phyloP scores from a whole-genome alignment of 371 early-diverging fungal genomes.

The Lichtheimia ramosa region DNA sequence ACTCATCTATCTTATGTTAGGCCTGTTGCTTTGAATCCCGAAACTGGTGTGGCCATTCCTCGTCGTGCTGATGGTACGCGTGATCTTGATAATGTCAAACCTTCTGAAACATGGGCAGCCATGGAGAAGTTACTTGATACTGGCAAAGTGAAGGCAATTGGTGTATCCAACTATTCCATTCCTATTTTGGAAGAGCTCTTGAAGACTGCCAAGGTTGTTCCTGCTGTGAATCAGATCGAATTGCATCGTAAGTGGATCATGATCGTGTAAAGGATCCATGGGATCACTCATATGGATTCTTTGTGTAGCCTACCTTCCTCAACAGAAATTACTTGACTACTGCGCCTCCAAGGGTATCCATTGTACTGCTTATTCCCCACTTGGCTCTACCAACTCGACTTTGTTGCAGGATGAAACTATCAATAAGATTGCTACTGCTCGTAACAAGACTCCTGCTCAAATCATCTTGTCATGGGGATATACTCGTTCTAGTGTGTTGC shows the following conservation, averaged over 20 bases:
- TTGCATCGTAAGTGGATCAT: conserved; percentile 69
- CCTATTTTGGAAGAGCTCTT: conserved; percentile 52
- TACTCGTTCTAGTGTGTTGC: conserved; percentile 56
- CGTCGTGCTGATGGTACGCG: conserved; percentile 37
- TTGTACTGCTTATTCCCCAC: conserved; percentile 70
- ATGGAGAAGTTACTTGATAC: conserved; percentile 64
- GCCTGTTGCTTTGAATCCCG: conserved; percentile 44
- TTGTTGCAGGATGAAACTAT: conserved; percentile 50
- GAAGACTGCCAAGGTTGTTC: conserved; percentile 55
- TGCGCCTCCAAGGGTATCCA: conserved; percentile 57
- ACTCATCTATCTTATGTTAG: neutral
- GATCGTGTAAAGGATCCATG: too few relatives aligned
- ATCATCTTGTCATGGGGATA: conserved; percentile 79
- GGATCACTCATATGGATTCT: conserved; percentile 8
- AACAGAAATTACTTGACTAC: conserved; percentile 57
- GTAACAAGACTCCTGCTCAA: conserved; percentile 70
- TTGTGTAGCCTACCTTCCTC: conserved; percentile 61
- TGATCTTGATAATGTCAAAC: conserved; percentile 30
- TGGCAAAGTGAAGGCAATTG: conserved; percentile 68
- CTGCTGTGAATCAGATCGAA: conserved; percentile 73
- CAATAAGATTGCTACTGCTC: conserved; percentile 60
- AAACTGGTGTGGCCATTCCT: conserved; percentile 28
- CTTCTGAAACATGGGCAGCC: conserved; percentile 46
- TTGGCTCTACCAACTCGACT: conserved; percentile 55
- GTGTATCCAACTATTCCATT: conserved; percentile 65